Percentiles rank a stretch among this genome's conserved stretches.
Conservation (phyloP, 345 rosid species). For the Linum tenue region DNA sequence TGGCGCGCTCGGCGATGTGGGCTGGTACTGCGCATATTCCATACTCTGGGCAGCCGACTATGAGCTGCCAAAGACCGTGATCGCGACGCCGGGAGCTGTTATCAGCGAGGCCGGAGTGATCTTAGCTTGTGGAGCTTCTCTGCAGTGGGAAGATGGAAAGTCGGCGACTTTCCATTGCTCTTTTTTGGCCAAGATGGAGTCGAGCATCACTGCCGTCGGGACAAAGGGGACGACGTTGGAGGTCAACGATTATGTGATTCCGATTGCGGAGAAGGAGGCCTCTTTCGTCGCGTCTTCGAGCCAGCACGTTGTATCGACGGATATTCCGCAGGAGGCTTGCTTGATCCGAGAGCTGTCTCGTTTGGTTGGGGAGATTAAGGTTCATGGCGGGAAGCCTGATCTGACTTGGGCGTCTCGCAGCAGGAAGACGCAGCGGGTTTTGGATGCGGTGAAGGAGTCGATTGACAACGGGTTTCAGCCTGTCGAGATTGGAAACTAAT, state of each 20-base stretch:
- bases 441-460: constrained; percentile 64
- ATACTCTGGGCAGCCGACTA: constrained; percentile 48
- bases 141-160: constrained; percentile 56
- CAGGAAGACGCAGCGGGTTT: constrained; percentile 60
- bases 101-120: constrained; percentile 55
- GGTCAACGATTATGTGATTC: constrained; percentile 56
- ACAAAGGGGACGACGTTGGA: constrained; percentile 46
- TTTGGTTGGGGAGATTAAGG: constrained; percentile 43
- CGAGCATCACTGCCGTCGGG: constrained; percentile 60
- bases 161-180: constrained; percentile 63
- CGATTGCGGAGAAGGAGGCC: constrained; percentile 49
- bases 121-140: constrained; percentile 59
- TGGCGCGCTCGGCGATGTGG: constrained; percentile 80
- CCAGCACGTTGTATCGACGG: constrained; percentile 34
- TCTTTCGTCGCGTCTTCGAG: constrained; percentile 35
- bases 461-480: constrained; percentile 42
- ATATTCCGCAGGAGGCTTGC: constrained; percentile 65
- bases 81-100: constrained; percentile 39
- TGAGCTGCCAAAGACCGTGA: constrained; percentile 51
- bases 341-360: constrained; percentile 73
- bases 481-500: constrained; percentile 23
- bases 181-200: constrained; percentile 58
- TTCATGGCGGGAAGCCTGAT: constrained; percentile 51
- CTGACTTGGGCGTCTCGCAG: constrained; percentile 51
- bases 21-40: constrained; percentile 70